phyloP scores from a whole-genome alignment of 768 basidiomycete genomes.

The Leccinum broughii region DNA sequence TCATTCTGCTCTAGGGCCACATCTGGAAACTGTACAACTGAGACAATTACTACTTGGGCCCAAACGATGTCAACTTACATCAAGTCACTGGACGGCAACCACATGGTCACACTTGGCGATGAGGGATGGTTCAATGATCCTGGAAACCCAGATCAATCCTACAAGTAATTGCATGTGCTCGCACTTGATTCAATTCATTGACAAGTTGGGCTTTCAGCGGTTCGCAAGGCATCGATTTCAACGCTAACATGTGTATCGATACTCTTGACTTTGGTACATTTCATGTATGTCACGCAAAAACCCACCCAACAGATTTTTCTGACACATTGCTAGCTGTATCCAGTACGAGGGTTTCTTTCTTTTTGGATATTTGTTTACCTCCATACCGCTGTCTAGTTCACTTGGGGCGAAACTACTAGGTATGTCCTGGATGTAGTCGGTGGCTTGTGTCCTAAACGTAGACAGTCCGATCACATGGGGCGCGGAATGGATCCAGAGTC shows the following conservation, averaged over 20 bases:
- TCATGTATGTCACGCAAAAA: constrained; percentile 45
- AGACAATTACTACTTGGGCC: constrained; percentile 57
- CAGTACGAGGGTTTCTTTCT: neutral
- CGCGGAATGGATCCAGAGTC: neutral
- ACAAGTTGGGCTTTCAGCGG: constrained; percentile 36
- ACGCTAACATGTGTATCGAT: constrained; percentile 54
- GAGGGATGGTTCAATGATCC: constrained; percentile 61
- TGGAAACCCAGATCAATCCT: constrained; percentile 51
- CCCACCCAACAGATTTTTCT: neutral
- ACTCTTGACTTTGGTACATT: constrained; percentile 68
- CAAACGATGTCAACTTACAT: constrained; percentile 58
- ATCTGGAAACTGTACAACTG: constrained; percentile 36
- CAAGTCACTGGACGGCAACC: constrained; percentile 62
- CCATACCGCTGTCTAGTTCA: neutral
- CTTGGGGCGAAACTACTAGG: neutral
- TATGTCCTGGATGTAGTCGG: neutral
- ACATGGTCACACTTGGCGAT: constrained; percentile 63
- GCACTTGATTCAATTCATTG: neutral
- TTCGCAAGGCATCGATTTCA: constrained; percentile 60
- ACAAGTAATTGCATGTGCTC: constrained; percentile 38
- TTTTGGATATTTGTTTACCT: neutral
- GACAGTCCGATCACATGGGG: neutral
- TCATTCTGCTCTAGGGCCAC: neutral
- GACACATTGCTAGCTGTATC: neutral
- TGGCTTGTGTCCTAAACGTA: neutral